These are phyloP conservation scores for Epicoccum nigrum DNA, from an alignment of 2,329 filamentous ascomycete species.

Conservation along the genomic window DNA sequence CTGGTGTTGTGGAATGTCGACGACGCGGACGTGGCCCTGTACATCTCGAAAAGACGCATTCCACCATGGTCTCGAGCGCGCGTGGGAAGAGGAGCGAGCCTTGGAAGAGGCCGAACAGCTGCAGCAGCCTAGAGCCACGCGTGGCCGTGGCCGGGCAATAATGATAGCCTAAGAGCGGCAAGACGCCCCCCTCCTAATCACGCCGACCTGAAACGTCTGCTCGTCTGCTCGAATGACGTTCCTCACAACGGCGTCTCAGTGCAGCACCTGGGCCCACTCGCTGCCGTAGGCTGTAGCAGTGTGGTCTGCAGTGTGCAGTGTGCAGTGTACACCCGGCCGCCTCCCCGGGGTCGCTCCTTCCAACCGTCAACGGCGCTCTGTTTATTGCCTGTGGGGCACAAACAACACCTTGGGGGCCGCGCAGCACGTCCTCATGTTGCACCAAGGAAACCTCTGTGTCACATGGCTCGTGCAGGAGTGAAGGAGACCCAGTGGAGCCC, in stretches of 20 bases:
- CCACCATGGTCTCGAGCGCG: neutral
- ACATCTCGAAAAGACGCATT: neutral
- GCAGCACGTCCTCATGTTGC: constrained; percentile 1
- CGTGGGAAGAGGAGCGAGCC: neutral
- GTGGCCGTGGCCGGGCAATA: neutral
- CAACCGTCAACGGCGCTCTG: neutral
- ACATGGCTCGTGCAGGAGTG: constrained; percentile 11
- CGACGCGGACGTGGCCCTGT: neutral
- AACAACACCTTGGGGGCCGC: neutral
- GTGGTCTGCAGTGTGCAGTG: too few species aligned
- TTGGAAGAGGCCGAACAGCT: neutral
- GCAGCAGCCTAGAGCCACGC: neutral
- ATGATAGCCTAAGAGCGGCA: constrained; percentile 18
- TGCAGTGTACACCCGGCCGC: too few species aligned
- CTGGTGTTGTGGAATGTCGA: constrained; percentile 6
- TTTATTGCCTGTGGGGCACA: neutral
- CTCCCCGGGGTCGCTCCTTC: neutral
- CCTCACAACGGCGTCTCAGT: constrained; percentile 12
- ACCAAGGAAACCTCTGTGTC: constrained; percentile 8
- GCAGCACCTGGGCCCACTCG: neutral
- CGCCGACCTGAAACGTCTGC: constrained; percentile 26
- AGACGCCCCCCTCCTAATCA: constrained; percentile 17
- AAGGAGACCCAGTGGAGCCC: constrained; percentile 7
- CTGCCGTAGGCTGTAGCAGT: too few species aligned
- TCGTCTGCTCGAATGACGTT: constrained; percentile 17